Evolutionary conservation across 1,139 yeast genomes (phyloP).

Genomic region (Taphrina wiesneri): DNA sequence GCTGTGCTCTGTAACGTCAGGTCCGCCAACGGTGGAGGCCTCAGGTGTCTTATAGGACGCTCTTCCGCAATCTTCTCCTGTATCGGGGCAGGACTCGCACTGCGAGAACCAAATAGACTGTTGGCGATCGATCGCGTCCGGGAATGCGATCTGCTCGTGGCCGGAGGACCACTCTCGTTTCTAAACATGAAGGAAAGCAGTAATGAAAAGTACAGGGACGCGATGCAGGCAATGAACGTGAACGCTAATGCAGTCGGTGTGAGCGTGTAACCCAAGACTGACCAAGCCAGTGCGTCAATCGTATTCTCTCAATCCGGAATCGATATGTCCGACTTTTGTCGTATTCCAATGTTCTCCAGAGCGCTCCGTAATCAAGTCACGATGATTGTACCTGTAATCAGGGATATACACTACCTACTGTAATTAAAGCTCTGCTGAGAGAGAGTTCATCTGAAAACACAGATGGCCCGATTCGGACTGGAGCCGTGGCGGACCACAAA

Average conservation of each 20-base stretch:
- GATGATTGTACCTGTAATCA: too few species aligned
- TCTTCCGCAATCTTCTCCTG: constrained; percentile 9
- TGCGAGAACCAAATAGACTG: constrained; percentile 6
- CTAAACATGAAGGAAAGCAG: constrained; percentile 14
- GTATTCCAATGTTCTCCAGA: too few species aligned
- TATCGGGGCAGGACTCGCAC: neutral
- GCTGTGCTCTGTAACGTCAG: constrained; percentile 53
- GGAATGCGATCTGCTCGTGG: neutral
- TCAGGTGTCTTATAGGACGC: constrained; percentile 20
- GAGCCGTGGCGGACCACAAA: too few species aligned
- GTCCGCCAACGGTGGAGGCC: constrained; percentile 52
- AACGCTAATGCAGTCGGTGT: constrained; percentile 9
- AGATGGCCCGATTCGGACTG: neutral
- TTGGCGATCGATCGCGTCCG: constrained; percentile 9
- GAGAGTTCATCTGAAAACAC: neutral
- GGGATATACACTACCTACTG: too few species aligned
- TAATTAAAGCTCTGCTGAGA: too few species aligned
- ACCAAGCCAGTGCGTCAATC: constrained; percentile 12
- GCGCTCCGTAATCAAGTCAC: too few species aligned
- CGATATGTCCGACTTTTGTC: neutral
- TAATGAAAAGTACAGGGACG: neutral
- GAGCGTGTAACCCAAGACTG: neutral
- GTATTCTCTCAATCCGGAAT: neutral
- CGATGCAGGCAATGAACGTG: constrained; percentile 8
- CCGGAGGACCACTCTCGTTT: neutral